phyloP scores from a whole-genome alignment of 2,329 filamentous ascomycete genomes.

The Fusarium mundagurra region DNA sequence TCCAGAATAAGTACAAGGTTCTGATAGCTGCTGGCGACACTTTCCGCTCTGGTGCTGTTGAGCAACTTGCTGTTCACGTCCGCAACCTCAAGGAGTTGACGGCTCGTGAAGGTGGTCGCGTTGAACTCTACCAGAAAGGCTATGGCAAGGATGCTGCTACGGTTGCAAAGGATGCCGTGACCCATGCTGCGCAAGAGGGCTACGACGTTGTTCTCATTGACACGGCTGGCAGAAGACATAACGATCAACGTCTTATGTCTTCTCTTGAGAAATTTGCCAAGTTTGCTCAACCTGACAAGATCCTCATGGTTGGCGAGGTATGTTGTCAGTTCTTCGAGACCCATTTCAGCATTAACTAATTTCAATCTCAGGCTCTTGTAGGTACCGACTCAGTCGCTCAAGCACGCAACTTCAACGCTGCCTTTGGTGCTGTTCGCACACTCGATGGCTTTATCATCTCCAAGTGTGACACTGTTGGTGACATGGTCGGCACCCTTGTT shows the following conservation, averaged over 20 bases:
- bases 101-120: conserved; percentile 81
- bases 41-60: conserved; percentile 95
- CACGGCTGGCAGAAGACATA: conserved; percentile 93
- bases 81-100: conserved; percentile 91
- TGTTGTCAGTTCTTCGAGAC: conserved; percentile 6
- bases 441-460: conserved; percentile 98
- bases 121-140: conserved; percentile 95
- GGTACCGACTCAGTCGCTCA: conserved; percentile 96
- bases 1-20: conserved; percentile 97
- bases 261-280: conserved; percentile 97
- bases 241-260: conserved; percentile 95
- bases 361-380: conserved; percentile 74
- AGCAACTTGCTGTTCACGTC: conserved; percentile 95
- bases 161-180: conserved; percentile 94
- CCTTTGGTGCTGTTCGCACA: conserved; percentile 81
- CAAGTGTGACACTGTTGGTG: conserved; percentile 99
- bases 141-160: conserved; percentile 98
- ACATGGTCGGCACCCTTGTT: conserved; percentile 96
- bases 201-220: conserved; percentile 98
- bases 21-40: conserved; percentile 95
- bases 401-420: conserved; percentile 93
- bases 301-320: conserved; percentile 86
- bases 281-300: conserved; percentile 95
- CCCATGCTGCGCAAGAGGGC: conserved; percentile 75
- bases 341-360: neutral